Percentiles rank a stretch among this genome's conserved stretches.
These are phyloP conservation scores for Botrytis fragariae DNA, from an alignment of 2,329 filamentous ascomycete genomes.

Conservation along the genomic window DNA sequence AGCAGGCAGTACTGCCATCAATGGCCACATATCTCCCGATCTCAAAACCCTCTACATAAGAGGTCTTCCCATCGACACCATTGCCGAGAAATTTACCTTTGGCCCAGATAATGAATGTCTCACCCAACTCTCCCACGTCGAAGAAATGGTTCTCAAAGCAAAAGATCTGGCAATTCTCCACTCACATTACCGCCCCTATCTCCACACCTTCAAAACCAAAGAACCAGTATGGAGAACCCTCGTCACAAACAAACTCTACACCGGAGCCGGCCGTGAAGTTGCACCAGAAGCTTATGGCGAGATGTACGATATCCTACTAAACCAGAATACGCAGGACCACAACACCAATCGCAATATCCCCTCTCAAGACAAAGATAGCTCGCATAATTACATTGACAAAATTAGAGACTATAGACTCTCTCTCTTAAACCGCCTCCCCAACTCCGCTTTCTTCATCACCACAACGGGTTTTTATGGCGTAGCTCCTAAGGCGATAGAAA, in stretches of 20 bases:
- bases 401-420: not conserved
- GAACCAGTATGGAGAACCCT: not conserved
- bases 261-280: not conserved
- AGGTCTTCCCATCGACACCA: not conserved
- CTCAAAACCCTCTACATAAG: not conserved
- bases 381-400: not conserved
- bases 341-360: not conserved
- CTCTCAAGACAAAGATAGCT: not conserved
- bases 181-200: not conserved
- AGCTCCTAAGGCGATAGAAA: not conserved
- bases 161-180: not conserved
- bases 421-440: not conserved
- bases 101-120: not conserved
- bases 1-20: not conserved
- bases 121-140: not conserved
- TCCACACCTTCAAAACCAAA: not conserved
- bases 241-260: not conserved
- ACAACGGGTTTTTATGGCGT: not conserved
- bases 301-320: not conserved
- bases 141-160: not conserved
- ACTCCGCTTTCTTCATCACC: not conserved
- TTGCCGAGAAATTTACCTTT: not conserved
- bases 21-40: not conserved
- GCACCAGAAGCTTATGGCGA: not conserved
- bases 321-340: not conserved